These are phyloP conservation scores for Trichoderma guizhouense DNA, from an alignment of 2,329 filamentous ascomycete species.

Conservation along the genomic window DNA sequence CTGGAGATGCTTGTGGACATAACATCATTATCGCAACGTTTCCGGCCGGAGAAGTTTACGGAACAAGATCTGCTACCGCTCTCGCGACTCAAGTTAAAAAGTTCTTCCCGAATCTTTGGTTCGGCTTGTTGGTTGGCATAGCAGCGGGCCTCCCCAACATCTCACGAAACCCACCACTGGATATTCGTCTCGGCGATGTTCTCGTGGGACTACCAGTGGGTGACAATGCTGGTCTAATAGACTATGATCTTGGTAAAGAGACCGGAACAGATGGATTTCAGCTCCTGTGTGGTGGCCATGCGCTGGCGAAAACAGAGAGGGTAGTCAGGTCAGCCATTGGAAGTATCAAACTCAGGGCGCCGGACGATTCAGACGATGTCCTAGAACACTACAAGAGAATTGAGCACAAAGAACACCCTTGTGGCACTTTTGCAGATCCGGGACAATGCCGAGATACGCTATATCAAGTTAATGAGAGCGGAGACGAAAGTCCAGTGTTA, in stretches of 20 bases:
- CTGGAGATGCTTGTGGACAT: slow-evolving; percentile 35
- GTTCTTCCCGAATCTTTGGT: slow-evolving; percentile 37
- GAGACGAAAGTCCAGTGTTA: not conserved
- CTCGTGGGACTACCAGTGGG: slow-evolving; percentile 30
- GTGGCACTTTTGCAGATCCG: slow-evolving; percentile 31
- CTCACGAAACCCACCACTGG: slow-evolving; percentile 23
- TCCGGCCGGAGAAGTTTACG: slow-evolving; percentile 34
- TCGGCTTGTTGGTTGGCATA: slow-evolving; percentile 38
- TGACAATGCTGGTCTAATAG: slow-evolving; percentile 28
- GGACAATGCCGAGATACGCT: slow-evolving; percentile 30
- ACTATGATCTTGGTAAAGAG: slow-evolving; percentile 36
- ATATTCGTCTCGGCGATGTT: slow-evolving; percentile 38
- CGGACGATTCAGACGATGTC: slow-evolving; percentile 25
- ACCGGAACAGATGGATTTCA: slow-evolving; percentile 26
- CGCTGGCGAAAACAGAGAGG: slow-evolving; percentile 28
- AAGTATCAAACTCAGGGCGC: slow-evolving; percentile 28
- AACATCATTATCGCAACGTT: slow-evolving; percentile 38
- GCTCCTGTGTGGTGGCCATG: slow-evolving; percentile 25
- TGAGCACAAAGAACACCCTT: slow-evolving; percentile 23
- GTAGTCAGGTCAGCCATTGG: slow-evolving; percentile 35
- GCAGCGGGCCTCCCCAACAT: slow-evolving; percentile 36
- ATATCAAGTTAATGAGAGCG: slow-evolving; percentile 20
- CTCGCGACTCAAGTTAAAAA: slow-evolving; percentile 35
- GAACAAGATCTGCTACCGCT: slow-evolving; percentile 32
- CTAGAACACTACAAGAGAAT: slow-evolving; percentile 26